Evolutionary conservation across 495 filamentous ascomycete genomes (phyloP).

Genomic region (Baudoinia panamericana): DNA sequence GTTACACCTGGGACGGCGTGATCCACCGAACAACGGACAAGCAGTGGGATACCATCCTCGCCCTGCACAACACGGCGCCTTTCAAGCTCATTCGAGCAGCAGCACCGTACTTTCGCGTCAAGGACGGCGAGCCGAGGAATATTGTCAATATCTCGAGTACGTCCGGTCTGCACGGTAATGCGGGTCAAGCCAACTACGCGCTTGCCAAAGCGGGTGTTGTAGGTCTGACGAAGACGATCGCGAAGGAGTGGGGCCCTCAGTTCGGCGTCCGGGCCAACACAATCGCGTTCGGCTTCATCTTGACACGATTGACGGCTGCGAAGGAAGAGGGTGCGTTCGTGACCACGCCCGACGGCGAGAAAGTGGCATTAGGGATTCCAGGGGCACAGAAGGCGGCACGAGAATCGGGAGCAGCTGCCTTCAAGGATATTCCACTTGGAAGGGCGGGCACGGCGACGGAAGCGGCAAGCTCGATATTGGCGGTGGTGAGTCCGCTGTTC

Average conservation of each 20-base stretch:
- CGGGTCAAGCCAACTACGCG: slow-evolving; percentile 75
- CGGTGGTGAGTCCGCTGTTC: slow-evolving; percentile 66
- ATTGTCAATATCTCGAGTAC: slow-evolving; percentile 75
- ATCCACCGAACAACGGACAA: slow-evolving; percentile 83
- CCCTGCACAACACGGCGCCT: slow-evolving; percentile 66
- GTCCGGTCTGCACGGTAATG: slow-evolving; percentile 68
- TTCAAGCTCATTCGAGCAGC: slow-evolving; percentile 70
- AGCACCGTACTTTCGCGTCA: slow-evolving; percentile 74
- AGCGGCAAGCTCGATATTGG: slow-evolving; percentile 64
- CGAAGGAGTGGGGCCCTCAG: slow-evolving; percentile 79
- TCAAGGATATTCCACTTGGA: slow-evolving; percentile 61
- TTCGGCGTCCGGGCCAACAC: slow-evolving; percentile 79
- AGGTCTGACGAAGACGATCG: slow-evolving; percentile 72
- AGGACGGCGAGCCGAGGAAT: slow-evolving; percentile 62
- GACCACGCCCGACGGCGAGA: slow-evolving; percentile 58
- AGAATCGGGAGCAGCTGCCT: slow-evolving; percentile 25
- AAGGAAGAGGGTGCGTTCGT: slow-evolving; percentile 73
- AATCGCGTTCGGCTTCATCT: slow-evolving; percentile 66
- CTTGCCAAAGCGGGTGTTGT: slow-evolving; percentile 69
- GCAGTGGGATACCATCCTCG: slow-evolving; percentile 78
- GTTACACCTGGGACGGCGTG: slow-evolving; percentile 81
- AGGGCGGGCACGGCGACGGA: slow-evolving; percentile 64
- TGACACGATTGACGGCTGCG: slow-evolving; percentile 60
- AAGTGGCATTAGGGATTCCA: slow-evolving; percentile 67
- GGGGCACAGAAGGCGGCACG: slow-evolving; percentile 37